Evolutionary conservation across 495 filamentous ascomycete genomes (phyloP).

Genomic region (Emericellopsis terricola): DNA sequence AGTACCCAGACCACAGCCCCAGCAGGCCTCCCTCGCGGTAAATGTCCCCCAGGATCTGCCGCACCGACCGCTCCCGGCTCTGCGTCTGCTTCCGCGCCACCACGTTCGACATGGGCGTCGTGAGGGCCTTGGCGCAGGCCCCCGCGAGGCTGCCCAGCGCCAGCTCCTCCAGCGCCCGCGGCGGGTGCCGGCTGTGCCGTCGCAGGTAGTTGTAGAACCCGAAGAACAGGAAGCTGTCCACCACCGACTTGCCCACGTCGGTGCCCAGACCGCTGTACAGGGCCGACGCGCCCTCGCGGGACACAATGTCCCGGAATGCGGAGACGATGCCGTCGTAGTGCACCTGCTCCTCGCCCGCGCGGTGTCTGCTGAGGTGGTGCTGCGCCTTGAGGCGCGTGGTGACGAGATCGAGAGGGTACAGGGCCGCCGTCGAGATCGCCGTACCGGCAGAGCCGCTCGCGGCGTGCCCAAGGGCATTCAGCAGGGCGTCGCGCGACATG

Average conservation of each 20-base stretch:
- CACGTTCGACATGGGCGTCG: constrained; percentile 69
- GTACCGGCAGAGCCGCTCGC: constrained; percentile 63
- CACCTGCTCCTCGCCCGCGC: constrained; percentile 13
- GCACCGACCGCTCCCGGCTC: constrained; percentile 30
- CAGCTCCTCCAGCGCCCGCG: constrained; percentile 57
- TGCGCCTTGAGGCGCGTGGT: constrained; percentile 76
- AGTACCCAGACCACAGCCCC: constrained; percentile 87
- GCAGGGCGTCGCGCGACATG: constrained; percentile 19
- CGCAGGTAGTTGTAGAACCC: constrained; percentile 53
- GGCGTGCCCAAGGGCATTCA: constrained; percentile 83
- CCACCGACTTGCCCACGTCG: constrained; percentile 55
- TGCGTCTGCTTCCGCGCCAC: constrained; percentile 68
- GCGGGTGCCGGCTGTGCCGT: constrained; percentile 19
- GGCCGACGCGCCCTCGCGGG: constrained; percentile 46
- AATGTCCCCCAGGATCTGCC: constrained; percentile 46
- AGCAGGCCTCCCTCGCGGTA: constrained; percentile 48
- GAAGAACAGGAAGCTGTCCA: constrained; percentile 73
- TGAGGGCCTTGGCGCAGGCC: constrained; percentile 58
- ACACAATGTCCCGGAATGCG: constrained; percentile 55
- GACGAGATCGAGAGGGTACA: constrained; percentile 75
- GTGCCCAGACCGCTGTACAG: constrained; percentile 61
- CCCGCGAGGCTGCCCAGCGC: constrained; percentile 62
- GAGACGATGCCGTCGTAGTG: constrained; percentile 43
- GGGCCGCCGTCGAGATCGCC: constrained; percentile 58
- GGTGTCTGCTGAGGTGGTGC: constrained; percentile 32